Conservation (phyloP, 768 basidiomycete species). For the Calvatia gigantea region DNA sequence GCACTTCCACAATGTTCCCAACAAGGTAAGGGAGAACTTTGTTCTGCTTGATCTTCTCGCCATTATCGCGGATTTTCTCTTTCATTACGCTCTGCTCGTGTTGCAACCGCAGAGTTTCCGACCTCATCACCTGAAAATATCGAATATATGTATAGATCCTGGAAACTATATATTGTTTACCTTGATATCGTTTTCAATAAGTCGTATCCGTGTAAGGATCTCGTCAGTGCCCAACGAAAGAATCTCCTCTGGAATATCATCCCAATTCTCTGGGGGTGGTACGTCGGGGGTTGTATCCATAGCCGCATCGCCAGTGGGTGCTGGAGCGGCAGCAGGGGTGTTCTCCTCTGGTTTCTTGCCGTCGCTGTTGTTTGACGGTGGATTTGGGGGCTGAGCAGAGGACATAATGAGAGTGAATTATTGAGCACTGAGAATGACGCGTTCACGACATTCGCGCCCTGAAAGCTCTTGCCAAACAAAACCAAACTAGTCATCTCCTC, state of each 20-base stretch:
- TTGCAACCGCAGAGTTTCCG: conserved; percentile 85
- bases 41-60: conserved; percentile 99
- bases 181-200: conserved; percentile 98
- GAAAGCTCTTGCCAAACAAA: conserved; percentile 10
- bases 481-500: conserved; percentile 3
- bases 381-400: conserved; percentile 51
- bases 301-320: conserved; percentile 30
- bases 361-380: conserved; percentile 44
- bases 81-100: conserved; percentile 97
- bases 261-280: conserved; percentile 76
- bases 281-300: conserved; percentile 80
- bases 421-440: conserved; percentile 23
- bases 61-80: conserved; percentile 97
- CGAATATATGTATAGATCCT: background rate
- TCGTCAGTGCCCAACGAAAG: conserved; percentile 77
- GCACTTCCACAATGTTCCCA: conserved; percentile 94
- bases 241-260: conserved; percentile 90
- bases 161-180: conserved; percentile 32
- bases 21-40: conserved; percentile 98
- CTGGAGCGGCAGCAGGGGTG: conserved; percentile 27
- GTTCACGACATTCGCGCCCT: conserved; percentile 25
- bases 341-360: conserved; percentile 50
- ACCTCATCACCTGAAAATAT: conserved; percentile 84
- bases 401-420: conserved; percentile 40
- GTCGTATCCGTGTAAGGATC: conserved; percentile 80